Evolutionary conservation across 768 basidiomycete genomes (phyloP).

Genomic region (Xerocomus brunneocitrinus): DNA sequence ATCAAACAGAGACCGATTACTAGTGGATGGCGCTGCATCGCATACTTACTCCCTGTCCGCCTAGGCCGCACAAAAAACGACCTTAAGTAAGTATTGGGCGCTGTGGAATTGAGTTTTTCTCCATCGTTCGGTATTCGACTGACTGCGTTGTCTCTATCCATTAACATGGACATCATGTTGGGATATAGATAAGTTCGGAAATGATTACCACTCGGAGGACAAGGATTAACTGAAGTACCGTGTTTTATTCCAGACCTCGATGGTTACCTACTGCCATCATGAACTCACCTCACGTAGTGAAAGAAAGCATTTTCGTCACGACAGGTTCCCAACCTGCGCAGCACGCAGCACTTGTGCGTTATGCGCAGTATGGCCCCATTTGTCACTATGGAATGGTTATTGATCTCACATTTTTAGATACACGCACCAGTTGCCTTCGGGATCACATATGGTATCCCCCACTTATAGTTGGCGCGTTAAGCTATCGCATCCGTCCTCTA

Average conservation of each 20-base stretch:
- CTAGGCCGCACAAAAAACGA: not conserved
- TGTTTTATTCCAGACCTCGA: not conserved
- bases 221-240: not conserved
- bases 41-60: not conserved
- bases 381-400: not conserved
- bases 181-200: not conserved
- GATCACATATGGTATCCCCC: not conserved
- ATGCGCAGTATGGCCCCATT: not conserved
- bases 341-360: constrained; percentile 4
- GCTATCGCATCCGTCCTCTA: not conserved
- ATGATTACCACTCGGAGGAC: not conserved
- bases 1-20: no score
- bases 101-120: not conserved
- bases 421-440: not conserved
- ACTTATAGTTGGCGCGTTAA: not conserved
- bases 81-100: not conserved
- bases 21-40: not conserved
- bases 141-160: not conserved
- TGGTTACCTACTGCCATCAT: not conserved
- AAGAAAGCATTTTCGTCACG: not conserved
- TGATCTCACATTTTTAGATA: not conserved
- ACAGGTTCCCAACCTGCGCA: not conserved
- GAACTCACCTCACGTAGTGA: not conserved
- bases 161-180: not conserved
- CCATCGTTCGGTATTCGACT: not conserved